Base-by-base conservation (phyloP, 805 yeast species). In the Starmera amethionina region DNA sequence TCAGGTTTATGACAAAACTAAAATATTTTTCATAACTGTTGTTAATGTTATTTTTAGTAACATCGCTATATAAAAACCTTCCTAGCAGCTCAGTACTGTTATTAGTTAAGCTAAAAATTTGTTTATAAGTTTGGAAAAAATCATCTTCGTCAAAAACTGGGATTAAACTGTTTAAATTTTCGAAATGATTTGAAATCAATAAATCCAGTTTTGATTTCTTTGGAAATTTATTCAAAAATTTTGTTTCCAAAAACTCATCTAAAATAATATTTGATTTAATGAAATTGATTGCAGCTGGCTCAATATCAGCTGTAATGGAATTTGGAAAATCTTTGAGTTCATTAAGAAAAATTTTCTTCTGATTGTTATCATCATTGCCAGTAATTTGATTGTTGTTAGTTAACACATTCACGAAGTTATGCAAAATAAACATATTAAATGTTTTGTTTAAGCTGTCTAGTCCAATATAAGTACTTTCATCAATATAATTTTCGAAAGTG, bases 1-100 rank as follows among this genome's bases (percentile, higher is more conserved):
- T 72, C 43, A 78, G 64, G 19, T 64, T 59, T 42, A 64, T 62
- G 16, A 70, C 43, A 67, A 58, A 48, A 55, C 40, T 59, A 58
- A 33, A 18, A 5, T 36, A 28, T 36, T 18, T 14, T 68, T 59
- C 38, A 71, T 39, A 34, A 63, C 40, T 69, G 62, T 47, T 16
- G 18, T 16, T 16, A 4, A 16, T 16, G 18, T 16, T 16, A 16
- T 16, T 16, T 4, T 16, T 16, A 16, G 18, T 4, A 16, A 3
- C 18, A 16, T 16, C 18, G 4, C 18, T 16, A 4, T 3, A 16
- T 16, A 16, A 16, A 12, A 19, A 47, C n/a, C 1, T 32, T 27
- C 8, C 12, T 35, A 50, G 37, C 35, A 45, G 48, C 40, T 43
- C 48, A 16, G 51, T 46, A 13, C 44, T 46, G 40, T 51, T 46